These are phyloP conservation scores for Suillus sp. DNA, from an alignment of 768 basidiomycete genomes.

Conservation along the genomic window DNA sequence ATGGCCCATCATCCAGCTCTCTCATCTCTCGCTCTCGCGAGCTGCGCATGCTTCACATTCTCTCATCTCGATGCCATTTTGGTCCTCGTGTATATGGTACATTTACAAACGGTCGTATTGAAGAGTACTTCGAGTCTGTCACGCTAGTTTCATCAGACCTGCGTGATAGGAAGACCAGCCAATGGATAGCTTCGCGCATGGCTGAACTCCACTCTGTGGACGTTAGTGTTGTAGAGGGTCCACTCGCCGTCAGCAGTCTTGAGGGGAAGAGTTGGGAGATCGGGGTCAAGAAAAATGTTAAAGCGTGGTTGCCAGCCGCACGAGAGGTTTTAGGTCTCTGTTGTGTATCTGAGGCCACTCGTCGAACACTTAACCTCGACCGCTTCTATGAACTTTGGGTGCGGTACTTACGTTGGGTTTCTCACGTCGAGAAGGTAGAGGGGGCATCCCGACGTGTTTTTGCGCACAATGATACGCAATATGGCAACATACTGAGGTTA, in stretches of 20 bases:
- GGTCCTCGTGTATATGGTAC: constrained; percentile 94
- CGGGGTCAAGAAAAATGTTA: constrained; percentile 66
- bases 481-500: constrained; percentile 86
- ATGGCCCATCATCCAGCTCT: constrained; percentile 82
- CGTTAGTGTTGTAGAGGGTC: constrained; percentile 61
- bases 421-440: constrained; percentile 55
- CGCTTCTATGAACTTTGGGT: constrained; percentile 65
- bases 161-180: constrained; percentile 71
- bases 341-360: constrained; percentile 45
- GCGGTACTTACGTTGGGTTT: constrained; percentile 70
- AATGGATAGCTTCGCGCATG: constrained; percentile 94
- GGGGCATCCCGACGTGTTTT: constrained; percentile 71
- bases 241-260: constrained; percentile 37
- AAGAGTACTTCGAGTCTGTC: constrained; percentile 91
- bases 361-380: constrained; percentile 62
- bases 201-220: constrained; percentile 94
- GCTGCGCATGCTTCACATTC: constrained; percentile 83
- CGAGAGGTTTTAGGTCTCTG: constrained; percentile 73
- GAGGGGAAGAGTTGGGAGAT: constrained; percentile 57
- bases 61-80: constrained; percentile 85
- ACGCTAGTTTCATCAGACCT: constrained; percentile 80
- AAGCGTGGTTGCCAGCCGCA: constrained; percentile 71
- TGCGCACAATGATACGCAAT: constrained; percentile 95
- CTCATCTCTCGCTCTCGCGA: constrained; percentile 90
- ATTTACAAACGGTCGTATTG: constrained; percentile 92